A percentile compares a stretch with the other conserved stretches of the same genome.
These are phyloP conservation scores for Boletus reticuloceps DNA, from an alignment of 768 basidiomycete genomes.

Conservation along the genomic window DNA sequence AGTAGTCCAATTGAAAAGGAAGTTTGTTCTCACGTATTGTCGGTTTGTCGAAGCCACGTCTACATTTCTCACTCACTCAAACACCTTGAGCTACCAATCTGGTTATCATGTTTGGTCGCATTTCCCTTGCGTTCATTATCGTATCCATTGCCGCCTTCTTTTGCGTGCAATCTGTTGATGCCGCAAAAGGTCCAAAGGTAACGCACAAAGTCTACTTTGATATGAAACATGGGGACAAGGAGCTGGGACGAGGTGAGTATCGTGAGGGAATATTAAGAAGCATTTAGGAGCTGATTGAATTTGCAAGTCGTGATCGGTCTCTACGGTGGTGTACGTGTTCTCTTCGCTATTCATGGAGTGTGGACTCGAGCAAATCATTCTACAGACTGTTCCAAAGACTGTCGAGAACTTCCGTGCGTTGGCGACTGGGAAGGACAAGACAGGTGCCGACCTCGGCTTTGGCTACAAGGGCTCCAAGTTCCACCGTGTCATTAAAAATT, in stretches of 20 bases:
- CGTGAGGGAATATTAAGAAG: neutral
- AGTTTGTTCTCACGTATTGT: slow-evolving; percentile 22
- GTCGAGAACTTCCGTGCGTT: slow-evolving; percentile 97
- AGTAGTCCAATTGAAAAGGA: slow-evolving; percentile 15
- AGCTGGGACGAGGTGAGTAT: slow-evolving; percentile 73
- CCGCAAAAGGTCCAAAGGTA: slow-evolving; percentile 83
- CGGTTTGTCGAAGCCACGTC: slow-evolving; percentile 20
- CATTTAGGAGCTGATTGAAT: slow-evolving; percentile 1
- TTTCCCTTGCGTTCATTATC: slow-evolving; percentile 59
- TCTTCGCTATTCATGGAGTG: neutral
- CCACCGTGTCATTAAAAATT: slow-evolving; percentile 93
- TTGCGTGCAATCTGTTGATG: slow-evolving; percentile 70
- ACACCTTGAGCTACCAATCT: slow-evolving; percentile 1
- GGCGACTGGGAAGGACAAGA: slow-evolving; percentile 76
- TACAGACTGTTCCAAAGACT: slow-evolving; percentile 90
- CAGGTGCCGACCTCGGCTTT: slow-evolving; percentile 62
- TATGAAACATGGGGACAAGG: slow-evolving; percentile 87
- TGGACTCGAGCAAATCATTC: neutral
- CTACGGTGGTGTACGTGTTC: slow-evolving; percentile 72
- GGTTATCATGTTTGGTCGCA: slow-evolving; percentile 51
- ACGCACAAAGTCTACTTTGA: slow-evolving; percentile 95
- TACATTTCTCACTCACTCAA: slow-evolving; percentile 14
- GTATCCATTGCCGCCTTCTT: slow-evolving; percentile 67
- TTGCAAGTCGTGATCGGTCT: slow-evolving; percentile 77
- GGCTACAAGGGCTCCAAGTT: slow-evolving; percentile 96